Evolutionary conservation across 1,139 yeast species (phyloP).

Genomic region (Diutina siamensis): DNA sequence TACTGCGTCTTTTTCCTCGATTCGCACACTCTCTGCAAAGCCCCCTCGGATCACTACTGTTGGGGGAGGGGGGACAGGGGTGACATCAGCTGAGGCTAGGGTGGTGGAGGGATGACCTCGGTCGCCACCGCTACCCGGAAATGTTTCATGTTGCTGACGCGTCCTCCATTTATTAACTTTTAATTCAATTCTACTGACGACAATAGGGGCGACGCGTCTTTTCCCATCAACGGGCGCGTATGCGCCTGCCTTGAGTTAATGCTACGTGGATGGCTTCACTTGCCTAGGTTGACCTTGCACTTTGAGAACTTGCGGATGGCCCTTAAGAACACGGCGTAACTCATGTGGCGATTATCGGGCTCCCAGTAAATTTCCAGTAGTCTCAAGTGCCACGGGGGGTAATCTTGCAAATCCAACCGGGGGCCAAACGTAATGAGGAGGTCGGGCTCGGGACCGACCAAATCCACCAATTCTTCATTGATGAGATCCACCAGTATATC

Average conservation of each 20-base stretch:
- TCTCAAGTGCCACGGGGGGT: conserved; percentile 97
- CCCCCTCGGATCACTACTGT: no score
- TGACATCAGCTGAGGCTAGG: no score
- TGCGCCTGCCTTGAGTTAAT: not conserved
- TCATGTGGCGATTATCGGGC: conserved; percentile 68
- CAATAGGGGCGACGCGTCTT: not conserved
- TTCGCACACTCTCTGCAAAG: no score
- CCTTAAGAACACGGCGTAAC: conserved; percentile 74
- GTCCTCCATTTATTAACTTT: no score
- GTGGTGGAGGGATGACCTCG: no score
- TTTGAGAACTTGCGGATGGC: conserved; percentile 72
- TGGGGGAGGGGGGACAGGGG: no score
- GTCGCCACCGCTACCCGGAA: no score
- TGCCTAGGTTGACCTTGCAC: conserved; percentile 82
- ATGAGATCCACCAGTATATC: conserved; percentile 68
- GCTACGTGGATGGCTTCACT: conserved; percentile 19
- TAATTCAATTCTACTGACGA: not conserved
- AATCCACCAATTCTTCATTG: conserved; percentile 60
- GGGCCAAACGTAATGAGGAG: conserved; percentile 80
- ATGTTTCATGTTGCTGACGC: no score
- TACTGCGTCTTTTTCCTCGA: no score
- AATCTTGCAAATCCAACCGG: conserved; percentile 75
- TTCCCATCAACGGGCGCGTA: not conserved
- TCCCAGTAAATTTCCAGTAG: conserved; percentile 87
- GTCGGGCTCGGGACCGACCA: conserved; percentile 89